Evolutionary conservation across 768 basidiomycete species (phyloP).

Genomic region (Porphyrellus cyaneotinctus): DNA sequence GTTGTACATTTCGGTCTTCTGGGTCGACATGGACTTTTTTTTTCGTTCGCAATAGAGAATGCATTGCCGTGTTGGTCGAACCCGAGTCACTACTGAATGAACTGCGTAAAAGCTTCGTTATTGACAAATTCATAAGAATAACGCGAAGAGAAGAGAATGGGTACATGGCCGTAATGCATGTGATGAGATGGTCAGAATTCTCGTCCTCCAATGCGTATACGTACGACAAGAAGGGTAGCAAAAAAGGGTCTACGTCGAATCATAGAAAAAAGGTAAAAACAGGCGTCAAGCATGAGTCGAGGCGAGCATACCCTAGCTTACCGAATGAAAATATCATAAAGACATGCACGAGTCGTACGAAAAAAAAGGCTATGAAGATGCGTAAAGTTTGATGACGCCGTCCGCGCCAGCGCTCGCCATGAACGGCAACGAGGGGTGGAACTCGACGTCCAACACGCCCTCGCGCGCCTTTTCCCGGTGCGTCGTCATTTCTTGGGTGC

Average conservation of each 20-base stretch:
- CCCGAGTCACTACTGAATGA: too few relatives aligned
- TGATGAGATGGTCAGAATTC: constrained; percentile 20
- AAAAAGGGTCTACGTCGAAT: constrained; percentile 7
- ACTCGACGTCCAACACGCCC: constrained; percentile 85
- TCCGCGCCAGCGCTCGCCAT: constrained; percentile 96
- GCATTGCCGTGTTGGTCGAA: too few relatives aligned
- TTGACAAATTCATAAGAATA: constrained; percentile 1
- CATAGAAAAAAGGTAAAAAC: background rate
- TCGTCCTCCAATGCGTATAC: constrained; percentile 26
- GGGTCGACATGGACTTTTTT: background rate
- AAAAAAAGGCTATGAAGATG: constrained; percentile 53
- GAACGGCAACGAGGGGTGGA: constrained; percentile 77
- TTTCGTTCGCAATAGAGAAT: too few relatives aligned
- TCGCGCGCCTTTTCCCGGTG: constrained; percentile 90
- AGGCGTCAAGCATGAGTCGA: constrained; percentile 12
- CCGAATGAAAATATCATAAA: background rate
- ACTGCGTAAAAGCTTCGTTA: too few relatives aligned
- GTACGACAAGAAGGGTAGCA: constrained; percentile 10
- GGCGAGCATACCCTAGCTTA: constrained; percentile 10
- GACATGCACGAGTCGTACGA: background rate
- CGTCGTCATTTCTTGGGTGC: constrained; percentile 83
- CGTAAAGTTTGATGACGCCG: constrained; percentile 88
- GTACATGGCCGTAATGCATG: constrained; percentile 4
- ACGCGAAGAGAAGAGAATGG: background rate
- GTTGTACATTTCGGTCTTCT: background rate